Evolutionary conservation across 495 filamentous ascomycete species (phyloP).

Genomic region (Penicillium soppii): DNA sequence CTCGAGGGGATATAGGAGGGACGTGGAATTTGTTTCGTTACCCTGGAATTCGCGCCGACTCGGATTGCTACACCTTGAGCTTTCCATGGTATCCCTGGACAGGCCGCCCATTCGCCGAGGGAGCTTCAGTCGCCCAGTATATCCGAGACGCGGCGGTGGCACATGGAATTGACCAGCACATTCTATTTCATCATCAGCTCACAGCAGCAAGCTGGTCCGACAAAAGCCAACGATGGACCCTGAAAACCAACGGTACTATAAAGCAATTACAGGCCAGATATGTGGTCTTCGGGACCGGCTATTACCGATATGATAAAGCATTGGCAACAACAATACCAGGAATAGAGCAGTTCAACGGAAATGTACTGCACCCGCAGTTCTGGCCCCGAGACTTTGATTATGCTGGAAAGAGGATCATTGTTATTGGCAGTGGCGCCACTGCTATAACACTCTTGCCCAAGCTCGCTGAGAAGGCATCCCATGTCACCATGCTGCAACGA

Average conservation of each 20-base stretch:
- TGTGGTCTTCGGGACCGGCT: conserved; percentile 20
- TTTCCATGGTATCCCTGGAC: conserved; percentile 63
- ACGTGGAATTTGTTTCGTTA: conserved; percentile 66
- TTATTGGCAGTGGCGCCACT: conserved; percentile 53
- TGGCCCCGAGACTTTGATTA: conserved; percentile 43
- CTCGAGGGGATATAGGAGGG: conserved; percentile 60
- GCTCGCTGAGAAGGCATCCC: conserved; percentile 29
- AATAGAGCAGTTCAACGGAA: conserved; percentile 28
- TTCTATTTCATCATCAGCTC: conserved; percentile 57
- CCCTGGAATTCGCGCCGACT: conserved; percentile 59
- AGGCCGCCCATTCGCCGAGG: conserved; percentile 55
- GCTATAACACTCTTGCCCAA: conserved; percentile 42
- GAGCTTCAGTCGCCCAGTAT: too few relatives aligned
- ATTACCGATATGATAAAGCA: too few relatives aligned
- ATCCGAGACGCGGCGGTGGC: too few relatives aligned
- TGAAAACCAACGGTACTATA: too few relatives aligned
- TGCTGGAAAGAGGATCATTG: conserved; percentile 42
- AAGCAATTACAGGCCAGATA: conserved; percentile 7
- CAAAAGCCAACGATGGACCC: conserved; percentile 55
- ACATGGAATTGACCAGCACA: too few relatives aligned
- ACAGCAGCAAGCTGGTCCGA: conserved; percentile 46
- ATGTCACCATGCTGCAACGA: conserved; percentile 49
- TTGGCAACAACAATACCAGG: conserved; percentile 50
- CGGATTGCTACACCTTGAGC: conserved; percentile 58
- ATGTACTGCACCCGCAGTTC: conserved; percentile 43